A percentile compares a stretch with the other conserved stretches of the same genome.
phyloP scores from a whole-genome alignment of 768 basidiomycete species.

The Leccinum imitatum region DNA sequence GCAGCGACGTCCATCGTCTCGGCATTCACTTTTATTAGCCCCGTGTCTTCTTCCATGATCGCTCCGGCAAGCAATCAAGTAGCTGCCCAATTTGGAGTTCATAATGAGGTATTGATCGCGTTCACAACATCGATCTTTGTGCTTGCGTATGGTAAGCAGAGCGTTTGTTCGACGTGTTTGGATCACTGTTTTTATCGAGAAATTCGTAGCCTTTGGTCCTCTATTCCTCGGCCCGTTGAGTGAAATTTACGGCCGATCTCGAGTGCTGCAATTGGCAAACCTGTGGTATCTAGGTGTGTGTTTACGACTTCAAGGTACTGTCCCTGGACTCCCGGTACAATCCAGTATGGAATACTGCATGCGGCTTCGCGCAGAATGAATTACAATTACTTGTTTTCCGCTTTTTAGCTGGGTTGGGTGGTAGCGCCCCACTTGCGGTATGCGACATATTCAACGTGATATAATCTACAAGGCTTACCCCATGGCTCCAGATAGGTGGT shows the following conservation, averaged over 20 bases:
- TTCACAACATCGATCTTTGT: conserved; percentile 62
- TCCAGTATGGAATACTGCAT: conserved; percentile 60
- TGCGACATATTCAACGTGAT: background rate
- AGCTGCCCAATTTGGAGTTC: conserved; percentile 54
- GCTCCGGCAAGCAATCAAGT: conserved; percentile 61
- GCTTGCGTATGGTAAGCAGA: conserved; percentile 54
- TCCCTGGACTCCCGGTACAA: background rate
- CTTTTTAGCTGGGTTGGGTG: conserved; percentile 69
- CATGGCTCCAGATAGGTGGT: conserved; percentile 50
- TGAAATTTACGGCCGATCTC: conserved; percentile 68
- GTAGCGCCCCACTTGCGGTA: conserved; percentile 63
- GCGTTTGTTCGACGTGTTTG: background rate
- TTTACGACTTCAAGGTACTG: background rate
- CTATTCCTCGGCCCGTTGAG: conserved; percentile 57
- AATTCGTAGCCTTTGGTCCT: conserved; percentile 10
- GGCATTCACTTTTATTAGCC: conserved; percentile 64
- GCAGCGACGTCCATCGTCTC: conserved; percentile 63
- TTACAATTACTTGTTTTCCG: conserved; percentile 65
- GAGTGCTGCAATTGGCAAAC: conserved; percentile 61
- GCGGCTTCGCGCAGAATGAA: conserved; percentile 61
- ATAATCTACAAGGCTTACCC: background rate
- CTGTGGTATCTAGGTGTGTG: conserved; percentile 60
- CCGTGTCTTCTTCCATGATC: conserved; percentile 72
- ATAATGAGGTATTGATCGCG: conserved; percentile 44
- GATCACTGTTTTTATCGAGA: background rate